These are phyloP conservation scores for Capsicum rhomboideum DNA, from an alignment of 257 asterid species.

Conservation along the genomic window DNA sequence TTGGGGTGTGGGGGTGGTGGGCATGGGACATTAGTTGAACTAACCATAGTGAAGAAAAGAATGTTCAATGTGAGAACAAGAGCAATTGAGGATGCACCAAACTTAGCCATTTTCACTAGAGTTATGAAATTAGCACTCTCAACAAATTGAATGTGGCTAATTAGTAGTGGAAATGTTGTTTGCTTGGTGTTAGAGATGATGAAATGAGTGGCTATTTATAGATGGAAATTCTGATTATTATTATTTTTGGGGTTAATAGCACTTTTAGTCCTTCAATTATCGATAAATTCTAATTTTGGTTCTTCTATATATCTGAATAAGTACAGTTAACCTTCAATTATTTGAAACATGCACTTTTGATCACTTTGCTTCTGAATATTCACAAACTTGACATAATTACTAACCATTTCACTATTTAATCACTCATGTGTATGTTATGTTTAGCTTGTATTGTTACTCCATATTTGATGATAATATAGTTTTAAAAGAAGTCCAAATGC, in stretches of 20 bases:
- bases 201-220: constrained; percentile 2
- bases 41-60: constrained; percentile 17
- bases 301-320: neutral
- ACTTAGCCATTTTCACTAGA: constrained; percentile 5
- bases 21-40: constrained; percentile 11
- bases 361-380: neutral
- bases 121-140: neutral
- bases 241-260: neutral
- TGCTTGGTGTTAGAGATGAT: neutral
- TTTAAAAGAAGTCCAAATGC: neutral
- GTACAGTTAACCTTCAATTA: neutral
- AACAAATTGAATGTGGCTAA: neutral
- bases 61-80: constrained; percentile 17
- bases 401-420: neutral
- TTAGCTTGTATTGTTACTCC: neutral
- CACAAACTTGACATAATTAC: neutral
- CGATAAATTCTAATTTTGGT: neutral
- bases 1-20: neutral
- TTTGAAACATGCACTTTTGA: neutral
- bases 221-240: neutral
- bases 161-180: neutral
- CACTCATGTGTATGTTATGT: neutral
- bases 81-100: neutral
- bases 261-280: neutral
- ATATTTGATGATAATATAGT: neutral